phyloP scores from a whole-genome alignment of 768 basidiomycete genomes.

The Boletus reticulatus region DNA sequence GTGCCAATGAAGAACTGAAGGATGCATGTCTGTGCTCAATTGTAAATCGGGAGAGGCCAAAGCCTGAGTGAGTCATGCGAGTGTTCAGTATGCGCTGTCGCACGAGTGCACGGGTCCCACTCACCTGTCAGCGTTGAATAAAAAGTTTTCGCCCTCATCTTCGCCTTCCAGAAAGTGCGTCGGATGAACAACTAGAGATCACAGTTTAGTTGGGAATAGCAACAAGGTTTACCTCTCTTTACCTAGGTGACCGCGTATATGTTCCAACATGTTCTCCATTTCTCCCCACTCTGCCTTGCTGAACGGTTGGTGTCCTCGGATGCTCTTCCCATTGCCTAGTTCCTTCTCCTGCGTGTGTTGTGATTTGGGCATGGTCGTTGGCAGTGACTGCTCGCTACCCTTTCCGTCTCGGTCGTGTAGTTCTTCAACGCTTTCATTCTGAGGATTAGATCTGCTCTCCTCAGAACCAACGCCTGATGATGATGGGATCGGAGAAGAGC shows the following conservation, averaged over 20 bases:
- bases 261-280: slow-evolving; percentile 80
- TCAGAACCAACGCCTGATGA: slow-evolving; percentile 54
- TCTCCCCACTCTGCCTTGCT: slow-evolving; percentile 82
- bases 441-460: slow-evolving; percentile 18
- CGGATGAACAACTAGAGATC: slow-evolving; percentile 70
- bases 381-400: slow-evolving; percentile 18
- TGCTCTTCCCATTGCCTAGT: slow-evolving; percentile 33
- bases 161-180: slow-evolving; percentile 91
- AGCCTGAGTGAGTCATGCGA: slow-evolving; percentile 36
- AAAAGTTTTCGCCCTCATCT: slow-evolving; percentile 87
- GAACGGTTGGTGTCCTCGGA: slow-evolving; percentile 65
- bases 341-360: slow-evolving; percentile 39
- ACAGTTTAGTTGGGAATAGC: not conserved
- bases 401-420: slow-evolving; percentile 15
- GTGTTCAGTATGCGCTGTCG: slow-evolving; percentile 5
- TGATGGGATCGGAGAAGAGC: slow-evolving; percentile 41
- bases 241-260: slow-evolving; percentile 88
- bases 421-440: slow-evolving; percentile 18
- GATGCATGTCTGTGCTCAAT: slow-evolving; percentile 32
- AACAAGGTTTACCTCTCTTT: slow-evolving; percentile 21
- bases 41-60: slow-evolving; percentile 73
- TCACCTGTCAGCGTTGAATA: slow-evolving; percentile 85
- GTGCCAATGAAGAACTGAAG: not conserved
- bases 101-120: slow-evolving; percentile 12
- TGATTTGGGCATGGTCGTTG: slow-evolving; percentile 11